Evolutionary conservation across 78 protist species (phyloP).

Genomic region (Polysphondylium violaceum): DNA sequence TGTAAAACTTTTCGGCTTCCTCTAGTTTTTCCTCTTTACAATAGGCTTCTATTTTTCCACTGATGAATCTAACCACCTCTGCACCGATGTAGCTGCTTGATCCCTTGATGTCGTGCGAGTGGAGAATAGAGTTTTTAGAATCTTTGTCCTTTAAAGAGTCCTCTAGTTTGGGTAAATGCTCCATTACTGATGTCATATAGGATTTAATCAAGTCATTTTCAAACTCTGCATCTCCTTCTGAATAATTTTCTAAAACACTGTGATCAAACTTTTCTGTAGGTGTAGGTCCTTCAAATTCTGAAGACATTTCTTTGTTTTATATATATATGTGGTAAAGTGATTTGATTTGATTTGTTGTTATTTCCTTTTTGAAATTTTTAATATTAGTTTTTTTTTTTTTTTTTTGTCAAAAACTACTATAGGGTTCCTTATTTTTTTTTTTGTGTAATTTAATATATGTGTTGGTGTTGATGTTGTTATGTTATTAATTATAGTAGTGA

Average conservation of each 20-base stretch:
- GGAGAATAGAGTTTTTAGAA: slow-evolving; percentile 34
- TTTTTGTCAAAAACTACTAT: too few species aligned
- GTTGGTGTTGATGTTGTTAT: too few species aligned
- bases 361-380: too few species aligned
- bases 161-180: slow-evolving; percentile 41
- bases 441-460: too few species aligned
- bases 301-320: slow-evolving; percentile 1
- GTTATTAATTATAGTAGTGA: too few species aligned
- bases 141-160: slow-evolving; percentile 1
- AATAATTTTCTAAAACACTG: slow-evolving; percentile 25
- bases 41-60: slow-evolving; percentile 49
- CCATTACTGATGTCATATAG: slow-evolving; percentile 39
- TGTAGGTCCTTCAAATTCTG: slow-evolving; percentile 68
- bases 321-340: too few species aligned
- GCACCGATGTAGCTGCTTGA: slow-evolving; percentile 60
- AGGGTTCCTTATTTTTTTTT: too few species aligned
- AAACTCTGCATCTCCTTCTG: slow-evolving; percentile 63
- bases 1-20: slow-evolving; percentile 10
- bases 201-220: slow-evolving; percentile 34
- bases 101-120: slow-evolving; percentile 75
- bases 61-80: slow-evolving; percentile 40
- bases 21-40: slow-evolving; percentile 38
- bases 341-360: too few species aligned
- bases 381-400: too few species aligned
- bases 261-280: slow-evolving; percentile 39